phyloP scores from a whole-genome alignment of 2,329 filamentous ascomycete genomes.

The Clonostachys byssicola region DNA sequence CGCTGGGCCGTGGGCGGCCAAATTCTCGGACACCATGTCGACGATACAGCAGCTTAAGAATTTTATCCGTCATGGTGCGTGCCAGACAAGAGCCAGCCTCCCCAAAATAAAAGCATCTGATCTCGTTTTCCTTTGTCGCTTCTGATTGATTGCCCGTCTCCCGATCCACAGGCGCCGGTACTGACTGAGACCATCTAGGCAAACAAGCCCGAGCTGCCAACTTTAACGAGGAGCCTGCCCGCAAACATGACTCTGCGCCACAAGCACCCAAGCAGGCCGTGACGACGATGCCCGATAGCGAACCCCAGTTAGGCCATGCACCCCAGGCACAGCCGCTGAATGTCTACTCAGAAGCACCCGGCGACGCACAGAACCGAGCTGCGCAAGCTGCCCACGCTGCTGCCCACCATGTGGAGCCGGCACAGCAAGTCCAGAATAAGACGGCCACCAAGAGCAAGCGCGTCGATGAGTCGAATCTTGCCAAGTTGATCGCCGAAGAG shows the following conservation, averaged over 20 bases:
- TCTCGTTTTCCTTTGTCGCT: neutral
- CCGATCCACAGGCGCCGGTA: constrained; percentile 3
- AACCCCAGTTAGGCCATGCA: constrained; percentile 31
- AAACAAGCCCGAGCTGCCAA: constrained; percentile 76
- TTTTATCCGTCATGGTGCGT: constrained; percentile 85
- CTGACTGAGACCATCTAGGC: constrained; percentile 36
- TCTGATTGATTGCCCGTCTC: neutral
- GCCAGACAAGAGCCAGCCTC: neutral
- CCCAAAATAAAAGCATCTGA: neutral
- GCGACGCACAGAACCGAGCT: constrained; percentile 59
- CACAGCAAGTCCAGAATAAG: constrained; percentile 43
- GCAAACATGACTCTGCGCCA: constrained; percentile 47
- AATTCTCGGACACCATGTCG: constrained; percentile 40
- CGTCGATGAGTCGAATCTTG: constrained; percentile 65
- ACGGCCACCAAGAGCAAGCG: constrained; percentile 19
- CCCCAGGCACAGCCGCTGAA: constrained; percentile 48
- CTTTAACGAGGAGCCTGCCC: constrained; percentile 41
- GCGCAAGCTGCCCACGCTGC: constrained; percentile 65
- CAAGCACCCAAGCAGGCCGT: constrained; percentile 12
- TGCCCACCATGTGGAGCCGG: constrained; percentile 57
- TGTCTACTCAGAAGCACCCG: constrained; percentile 59
- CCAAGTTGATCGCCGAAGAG: constrained; percentile 87
- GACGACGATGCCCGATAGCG: constrained; percentile 44
- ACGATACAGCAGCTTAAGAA: constrained; percentile 96
- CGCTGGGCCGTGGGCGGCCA: constrained; percentile 6